Base-by-base conservation (phyloP, 495 filamentous ascomycete species). In the Aspergillus diversus region DNA sequence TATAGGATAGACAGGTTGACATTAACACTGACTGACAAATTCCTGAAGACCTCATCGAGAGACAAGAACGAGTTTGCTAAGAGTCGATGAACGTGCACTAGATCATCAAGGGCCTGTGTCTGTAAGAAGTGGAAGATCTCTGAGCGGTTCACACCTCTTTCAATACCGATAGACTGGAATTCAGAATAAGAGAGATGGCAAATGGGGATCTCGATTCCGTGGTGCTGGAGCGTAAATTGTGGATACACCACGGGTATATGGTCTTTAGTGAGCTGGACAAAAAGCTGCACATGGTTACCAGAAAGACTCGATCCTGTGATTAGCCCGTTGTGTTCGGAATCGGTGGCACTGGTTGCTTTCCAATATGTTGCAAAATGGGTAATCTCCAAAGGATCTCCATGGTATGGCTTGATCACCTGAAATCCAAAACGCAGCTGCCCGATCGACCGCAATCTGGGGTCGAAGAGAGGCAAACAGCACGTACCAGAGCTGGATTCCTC, bases 301-400 rank as follows among this genome's bases (percentile, higher is more conserved):
- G 92, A 92, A 61, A 99, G 74, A 75, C 94, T 97, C 33, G 96
- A 98, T 7, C 95, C 95, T 3, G 95, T 98, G 33, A 99, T 92
- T 34, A 97, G 85, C 47, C 90, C 89, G 71, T 82, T 93, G 48
- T 91, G 90, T 57, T 91, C 89, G 15, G 87, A 85, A 69, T 96
- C 92, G 48, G 93, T 79, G 61, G 96, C 92, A 69, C 91, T 97
- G 5, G 96, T 99, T 1, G 93, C 94, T 76, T 97, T 98, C 95
- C 95, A 99, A 75, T 99, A 99, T 4, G 95, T 98, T 58, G 96
- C 95, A 71, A 98, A 98, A 66, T 97, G 91, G 1, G 94, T 96
- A 57, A 99, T 97, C 72, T 98, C 96, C 42, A 98, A 78, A 3
- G 96, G 92, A 63, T 90, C 89, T n/a, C 96, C 94, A 64, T 88